A percentile compares a stretch with the other conserved stretches of the same genome.
Evolutionary conservation across 306 rosid genomes (phyloP).

Genomic region (Ceratonia siliqua): DNA sequence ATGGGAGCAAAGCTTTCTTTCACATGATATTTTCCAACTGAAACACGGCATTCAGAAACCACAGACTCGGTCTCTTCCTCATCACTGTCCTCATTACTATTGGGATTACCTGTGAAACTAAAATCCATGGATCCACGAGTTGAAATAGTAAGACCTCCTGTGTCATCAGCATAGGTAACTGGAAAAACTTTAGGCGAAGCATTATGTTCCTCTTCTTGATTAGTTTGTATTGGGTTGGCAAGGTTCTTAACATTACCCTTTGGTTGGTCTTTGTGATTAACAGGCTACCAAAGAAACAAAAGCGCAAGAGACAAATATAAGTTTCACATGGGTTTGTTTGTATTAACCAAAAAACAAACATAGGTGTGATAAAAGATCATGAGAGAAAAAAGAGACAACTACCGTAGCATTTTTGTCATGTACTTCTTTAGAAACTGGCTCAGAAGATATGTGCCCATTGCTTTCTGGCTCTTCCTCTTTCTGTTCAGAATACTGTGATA

Average conservation of each 20-base stretch:
- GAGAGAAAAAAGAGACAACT: slow-evolving; percentile 34
- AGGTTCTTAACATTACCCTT: slow-evolving; percentile 14
- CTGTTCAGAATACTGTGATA: slow-evolving; percentile 47
- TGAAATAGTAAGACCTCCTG: slow-evolving; percentile 29
- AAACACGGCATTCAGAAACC: slow-evolving; percentile 67
- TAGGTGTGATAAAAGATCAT: background rate
- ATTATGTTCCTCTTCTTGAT: slow-evolving; percentile 38
- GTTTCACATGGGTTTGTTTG: background rate
- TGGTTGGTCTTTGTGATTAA: slow-evolving; percentile 38
- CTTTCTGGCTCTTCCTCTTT: slow-evolving; percentile 41
- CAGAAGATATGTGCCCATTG: slow-evolving; percentile 41
- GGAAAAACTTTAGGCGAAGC: slow-evolving; percentile 38
- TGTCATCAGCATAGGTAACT: slow-evolving; percentile 34
- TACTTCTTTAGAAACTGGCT: slow-evolving; percentile 45
- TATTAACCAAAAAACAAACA: background rate
- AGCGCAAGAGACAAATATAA: slow-evolving; percentile 19
- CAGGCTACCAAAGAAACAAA: slow-evolving; percentile 49
- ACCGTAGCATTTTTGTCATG: slow-evolving; percentile 39
- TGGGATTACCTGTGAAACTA: slow-evolving; percentile 43
- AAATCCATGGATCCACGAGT: slow-evolving; percentile 49
- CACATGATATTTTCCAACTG: slow-evolving; percentile 80
- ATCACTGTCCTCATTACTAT: slow-evolving; percentile 56
- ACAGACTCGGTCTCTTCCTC: slow-evolving; percentile 61
- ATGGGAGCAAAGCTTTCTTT: slow-evolving; percentile 77
- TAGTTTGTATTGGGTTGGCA: background rate